Base-by-base conservation (phyloP, 805 yeast species). In the Spathaspora gorwiae region DNA sequence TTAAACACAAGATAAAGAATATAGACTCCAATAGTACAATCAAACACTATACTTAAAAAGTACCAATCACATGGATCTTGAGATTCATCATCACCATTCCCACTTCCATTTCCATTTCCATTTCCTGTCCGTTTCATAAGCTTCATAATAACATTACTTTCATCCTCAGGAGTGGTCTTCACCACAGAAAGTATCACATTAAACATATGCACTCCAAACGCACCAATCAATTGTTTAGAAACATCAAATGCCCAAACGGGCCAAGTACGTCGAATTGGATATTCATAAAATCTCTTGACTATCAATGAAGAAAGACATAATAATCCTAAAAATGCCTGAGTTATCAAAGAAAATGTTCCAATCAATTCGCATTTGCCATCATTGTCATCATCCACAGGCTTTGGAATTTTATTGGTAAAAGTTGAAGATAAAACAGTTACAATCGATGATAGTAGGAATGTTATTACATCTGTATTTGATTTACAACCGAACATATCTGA, bases 21-120 rank as follows among this genome's bases (percentile, higher is more conserved):
- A 6, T 95, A 95, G 2, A 92, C 92, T 0, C 99, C 99, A 6
- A 90, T 75, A 0, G 99, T 92, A 36, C 98, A 90, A 62, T 92
- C 99, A 59, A 92, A 78, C 27, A 92, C 73, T 34, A 92, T 77
- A 56, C 87, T 92, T 44, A 94, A 70, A 59, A 92, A 92, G 68
- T 94, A 92, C 94, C 97, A 94, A 54, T 88, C 92, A 64, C 98
- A 94, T 7, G 96, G 95, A 38, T 54, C 54, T 24, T 40, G 38
- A 13, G 38, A 9, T 13, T 15, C 51, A 15, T 47, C 51, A 26
- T 53, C 52, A n/a, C 31, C 79, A 33, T 69, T 76, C 4, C 60
- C 67, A n/a, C 60, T 68, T 33, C 63, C 64, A 35, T 37, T 42
- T 5, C 43, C 49, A 39, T 54, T 43, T 30, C 44, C 43, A 27